Base-by-base conservation (phyloP, 495 filamentous ascomycete genomes). In the Penicillium lagena region DNA sequence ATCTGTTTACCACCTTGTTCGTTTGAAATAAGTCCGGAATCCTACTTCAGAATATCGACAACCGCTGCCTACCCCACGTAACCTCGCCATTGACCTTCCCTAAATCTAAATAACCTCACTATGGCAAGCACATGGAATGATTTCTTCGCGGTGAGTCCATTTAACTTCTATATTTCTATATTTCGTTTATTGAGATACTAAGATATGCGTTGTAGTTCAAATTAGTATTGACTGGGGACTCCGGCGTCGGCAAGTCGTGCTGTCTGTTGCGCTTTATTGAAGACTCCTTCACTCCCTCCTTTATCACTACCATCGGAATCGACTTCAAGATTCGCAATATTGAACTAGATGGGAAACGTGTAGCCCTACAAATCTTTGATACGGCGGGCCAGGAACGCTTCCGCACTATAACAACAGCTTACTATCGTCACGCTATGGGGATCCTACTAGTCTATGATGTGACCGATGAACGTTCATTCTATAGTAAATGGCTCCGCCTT, bases 281-380 rank as follows among this genome's bases (percentile, higher is more conserved):
- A 72, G 93, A 98, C 72, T 95, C 90, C 9, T 98, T 98, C 73
- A 98, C 74, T 28, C 93, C 93, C 30, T 96, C 90, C 49, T 98
- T 97, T 74, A 98, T 98, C 72, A 97, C 93, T 28, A 98, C 93
- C 40, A 97, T 99, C 67, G 93, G 93, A 45, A 99, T 99, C 72
- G 93, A 99, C 68, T 98, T 98, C 75, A 98, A 98, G 77, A 98
- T 98, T 55, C 81, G 93, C 38, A 98, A 93, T 45, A 98, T 98
- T 69, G 93, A 98, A 68, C 71, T 98, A 47, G 93, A 98, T 60
- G 90, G 91, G 50, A 98, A 98, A 81, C 76, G 91, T 40, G 91
- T 98, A 46, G 96, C 96, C 75, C 73, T 98, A 60, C 93, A 98
- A 72, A 98, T 98, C 64, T 98, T 93, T 93, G 93, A 98, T 60